phyloP scores from a whole-genome alignment of 208 protist species.

The Acanthamoeba sp. region DNA sequence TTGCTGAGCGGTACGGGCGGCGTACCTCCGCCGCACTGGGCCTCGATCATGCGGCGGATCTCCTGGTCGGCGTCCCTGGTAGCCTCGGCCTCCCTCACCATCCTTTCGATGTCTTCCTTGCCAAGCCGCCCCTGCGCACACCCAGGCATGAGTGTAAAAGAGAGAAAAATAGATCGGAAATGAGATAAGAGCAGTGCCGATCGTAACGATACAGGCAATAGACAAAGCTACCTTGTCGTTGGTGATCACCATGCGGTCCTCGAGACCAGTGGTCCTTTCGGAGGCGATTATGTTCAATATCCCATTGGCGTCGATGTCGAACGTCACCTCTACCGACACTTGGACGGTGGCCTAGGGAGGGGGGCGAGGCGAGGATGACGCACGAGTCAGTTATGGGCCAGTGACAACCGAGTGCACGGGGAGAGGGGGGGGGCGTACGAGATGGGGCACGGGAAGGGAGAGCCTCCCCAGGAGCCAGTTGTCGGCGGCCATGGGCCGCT shows the following conservation, averaged over 20 bases:
- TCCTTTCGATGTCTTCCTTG: constrained; percentile 95
- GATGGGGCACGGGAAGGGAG: constrained; percentile 40
- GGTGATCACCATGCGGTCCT: constrained; percentile 93
- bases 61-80: constrained; percentile 88
- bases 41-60: constrained; percentile 92
- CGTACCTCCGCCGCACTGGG: constrained; percentile 90
- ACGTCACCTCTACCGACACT: constrained; percentile 97
- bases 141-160: not conserved
- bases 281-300: constrained; percentile 96
- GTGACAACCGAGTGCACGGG: no score
- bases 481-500: constrained; percentile 97
- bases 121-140: constrained; percentile 82
- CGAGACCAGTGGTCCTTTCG: constrained; percentile 94
- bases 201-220: no score
- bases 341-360: constrained; percentile 92
- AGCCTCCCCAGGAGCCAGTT: constrained; percentile 98
- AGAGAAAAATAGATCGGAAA: not conserved
- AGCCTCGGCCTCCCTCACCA: constrained; percentile 95
- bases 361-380: no score
- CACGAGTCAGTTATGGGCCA: no score
- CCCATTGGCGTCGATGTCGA: constrained; percentile 98
- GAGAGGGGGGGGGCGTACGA: not conserved
- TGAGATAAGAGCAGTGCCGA: not conserved
- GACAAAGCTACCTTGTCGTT: constrained; percentile 84
- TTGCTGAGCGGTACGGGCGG: no score